These are phyloP conservation scores for Cyathus striatus DNA, from an alignment of 768 basidiomycete genomes.

Conservation along the genomic window DNA sequence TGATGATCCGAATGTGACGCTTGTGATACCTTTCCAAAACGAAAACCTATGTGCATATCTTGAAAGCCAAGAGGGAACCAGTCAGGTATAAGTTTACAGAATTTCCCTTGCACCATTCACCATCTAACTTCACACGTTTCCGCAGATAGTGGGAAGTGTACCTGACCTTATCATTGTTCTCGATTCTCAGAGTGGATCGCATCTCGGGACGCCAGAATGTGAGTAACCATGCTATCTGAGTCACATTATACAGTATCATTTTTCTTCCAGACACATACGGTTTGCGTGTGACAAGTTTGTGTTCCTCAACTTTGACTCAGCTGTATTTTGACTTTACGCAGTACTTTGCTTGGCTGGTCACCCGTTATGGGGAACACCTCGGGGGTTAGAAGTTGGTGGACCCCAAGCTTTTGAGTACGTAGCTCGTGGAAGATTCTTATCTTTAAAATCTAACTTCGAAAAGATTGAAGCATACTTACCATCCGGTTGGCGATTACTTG, in stretches of 20 bases:
- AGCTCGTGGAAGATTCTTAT: neutral
- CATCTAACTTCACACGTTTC: neutral
- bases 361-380: conserved; percentile 46
- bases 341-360: conserved; percentile 37
- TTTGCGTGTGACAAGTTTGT: conserved; percentile 45
- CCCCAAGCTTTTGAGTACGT: conserved; percentile 47
- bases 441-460: conserved; percentile 1
- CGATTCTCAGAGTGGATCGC: conserved; percentile 56
- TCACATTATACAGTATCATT: neutral
- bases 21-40: conserved; percentile 59
- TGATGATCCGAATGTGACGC: conserved; percentile 16
- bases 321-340: conserved; percentile 3
- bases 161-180: conserved; percentile 64
- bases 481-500: conserved; percentile 32
- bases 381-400: conserved; percentile 47
- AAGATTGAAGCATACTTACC: conserved; percentile 25
- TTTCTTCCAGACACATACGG: conserved; percentile 42
- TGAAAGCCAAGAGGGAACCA: conserved; percentile 21
- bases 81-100: neutral
- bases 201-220: conserved; percentile 56
- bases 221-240: conserved; percentile 3
- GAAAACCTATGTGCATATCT: conserved; percentile 52
- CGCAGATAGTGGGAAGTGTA: conserved; percentile 48
- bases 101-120: neutral
- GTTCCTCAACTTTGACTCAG: conserved; percentile 20